These are phyloP conservation scores for Arabidopsis hybrid DNA, from an alignment of 441 rosid genomes.

Conservation along the genomic window DNA sequence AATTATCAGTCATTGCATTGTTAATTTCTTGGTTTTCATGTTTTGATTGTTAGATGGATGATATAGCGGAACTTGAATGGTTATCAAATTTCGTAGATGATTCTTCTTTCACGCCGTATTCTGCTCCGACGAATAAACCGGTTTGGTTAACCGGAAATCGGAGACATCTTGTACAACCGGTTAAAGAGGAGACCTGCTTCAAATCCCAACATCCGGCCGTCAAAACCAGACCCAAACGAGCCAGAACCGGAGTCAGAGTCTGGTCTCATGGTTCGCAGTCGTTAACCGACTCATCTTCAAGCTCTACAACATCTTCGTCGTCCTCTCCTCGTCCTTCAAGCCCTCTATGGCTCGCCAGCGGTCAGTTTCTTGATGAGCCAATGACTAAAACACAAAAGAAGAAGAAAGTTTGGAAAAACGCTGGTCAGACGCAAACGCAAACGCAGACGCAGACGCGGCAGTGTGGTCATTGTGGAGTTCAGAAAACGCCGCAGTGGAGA, in stretches of 20 bases:
- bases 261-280: slow-evolving; percentile 24
- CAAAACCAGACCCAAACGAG: slow-evolving; percentile 25
- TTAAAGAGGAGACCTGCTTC: slow-evolving; percentile 36
- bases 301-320: slow-evolving; percentile 23
- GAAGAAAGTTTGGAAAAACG: slow-evolving; percentile 26
- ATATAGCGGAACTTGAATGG: slow-evolving; percentile 82
- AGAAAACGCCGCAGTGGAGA: slow-evolving; percentile 97
- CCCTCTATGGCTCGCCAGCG: slow-evolving; percentile 32
- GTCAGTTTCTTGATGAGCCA: slow-evolving; percentile 20
- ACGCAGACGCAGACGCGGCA: slow-evolving; percentile 48
- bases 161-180: slow-evolving; percentile 47
- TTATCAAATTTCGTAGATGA: slow-evolving; percentile 91
- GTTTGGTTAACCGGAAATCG: slow-evolving; percentile 48
- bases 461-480: slow-evolving; percentile 92
- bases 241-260: slow-evolving; percentile 23
- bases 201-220: slow-evolving; percentile 36
- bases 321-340: slow-evolving; percentile 19
- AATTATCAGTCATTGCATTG: neutral
- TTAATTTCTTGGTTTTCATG: neutral
- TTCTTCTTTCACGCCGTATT: slow-evolving; percentile 49
- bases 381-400: slow-evolving; percentile 14
- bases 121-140: slow-evolving; percentile 49
- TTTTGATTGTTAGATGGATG: slow-evolving; percentile 62
- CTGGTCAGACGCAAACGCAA: slow-evolving; percentile 10
- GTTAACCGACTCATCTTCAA: slow-evolving; percentile 27